Evolutionary conservation across 2,329 filamentous ascomycete species (phyloP).

Genomic region (Venturia effusa): DNA sequence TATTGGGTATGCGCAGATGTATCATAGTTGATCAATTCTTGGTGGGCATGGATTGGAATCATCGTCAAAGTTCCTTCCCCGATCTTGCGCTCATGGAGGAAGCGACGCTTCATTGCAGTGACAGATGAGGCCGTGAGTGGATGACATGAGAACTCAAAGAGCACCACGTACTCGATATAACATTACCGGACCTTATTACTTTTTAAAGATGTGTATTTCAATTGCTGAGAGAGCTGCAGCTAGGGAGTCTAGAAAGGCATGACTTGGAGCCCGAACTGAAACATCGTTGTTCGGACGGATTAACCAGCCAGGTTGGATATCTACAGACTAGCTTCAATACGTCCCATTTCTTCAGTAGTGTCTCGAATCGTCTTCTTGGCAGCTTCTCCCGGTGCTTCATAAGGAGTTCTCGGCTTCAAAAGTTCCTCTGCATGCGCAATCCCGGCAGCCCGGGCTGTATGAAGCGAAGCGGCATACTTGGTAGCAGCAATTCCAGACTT

Average conservation of each 20-base stretch:
- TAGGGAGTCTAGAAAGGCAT: background rate
- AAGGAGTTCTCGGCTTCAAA: constrained; percentile 51
- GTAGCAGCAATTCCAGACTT: constrained; percentile 56
- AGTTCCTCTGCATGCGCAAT: constrained; percentile 49
- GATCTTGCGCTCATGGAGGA: too few species aligned
- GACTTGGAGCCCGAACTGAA: background rate
- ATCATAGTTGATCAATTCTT: too few species aligned
- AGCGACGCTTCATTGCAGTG: too few species aligned
- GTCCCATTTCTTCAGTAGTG: background rate
- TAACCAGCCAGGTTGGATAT: background rate
- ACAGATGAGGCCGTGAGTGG: too few species aligned
- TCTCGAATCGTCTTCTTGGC: background rate
- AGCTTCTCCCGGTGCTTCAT: constrained; percentile 21
- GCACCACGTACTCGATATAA: too few species aligned
- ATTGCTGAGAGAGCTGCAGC: too few species aligned
- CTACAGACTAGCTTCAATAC: background rate
- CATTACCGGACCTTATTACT: too few species aligned
- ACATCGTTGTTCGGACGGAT: background rate
- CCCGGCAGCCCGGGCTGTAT: constrained; percentile 47
- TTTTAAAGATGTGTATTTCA: too few species aligned
- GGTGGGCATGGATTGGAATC: too few species aligned
- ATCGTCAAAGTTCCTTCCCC: too few species aligned
- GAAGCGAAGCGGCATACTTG: constrained; percentile 57
- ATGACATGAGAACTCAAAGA: too few species aligned
- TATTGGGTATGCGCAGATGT: too few species aligned